Evolutionary conservation across 768 basidiomycete species (phyloP), one percentile per base, ranked within the genome.

Genomic region (Mycena maculata): DNA sequence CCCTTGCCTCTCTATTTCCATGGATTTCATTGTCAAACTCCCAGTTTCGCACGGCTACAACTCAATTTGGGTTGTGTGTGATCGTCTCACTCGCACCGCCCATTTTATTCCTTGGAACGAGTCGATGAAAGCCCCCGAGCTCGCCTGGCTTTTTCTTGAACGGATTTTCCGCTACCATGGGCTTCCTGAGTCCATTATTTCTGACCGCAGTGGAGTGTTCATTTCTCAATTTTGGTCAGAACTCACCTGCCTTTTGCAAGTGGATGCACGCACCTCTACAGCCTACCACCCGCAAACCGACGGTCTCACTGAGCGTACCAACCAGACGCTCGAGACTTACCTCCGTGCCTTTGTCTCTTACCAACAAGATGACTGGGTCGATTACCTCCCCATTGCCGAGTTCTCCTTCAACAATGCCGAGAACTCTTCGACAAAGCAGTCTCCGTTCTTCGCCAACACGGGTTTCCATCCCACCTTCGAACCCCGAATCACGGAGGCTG

Each of bases 221-320:
- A 63, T 79, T 7, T 80, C 81, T 3, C 60, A 74, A 22, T 81
- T 80, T 60, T 78, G 72, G 68, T 60, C 55, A 42, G 61, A 67
- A 25, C 62, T 75, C 15, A 54, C 53, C 52, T 39, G 49, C 75
- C 16, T 78, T 69, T 50, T 73, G 61, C 61, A 71, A 70, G 16
- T 65, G 42, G 41, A 60, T 36, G 30, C 18, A 9, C 20, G 39
- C 41, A 73, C 73, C 4, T 81, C 78, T 4, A 83, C 82, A 0
- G 80, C 81, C 0, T 86, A 81, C 63, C 85, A 86, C 50, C 84
- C 83, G 0, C 77, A 85, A 69, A 79, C 81, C 4, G 79, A 85
- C 57, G 76, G 79, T 56, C 77, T 75, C 30, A 81, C 80, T 0
- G 81, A 83, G 70, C 66, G 77, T 20, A 73, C 72, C 22, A 84